Conservation (phyloP, 139 green algal species). For the Microglena sp. region DNA sequence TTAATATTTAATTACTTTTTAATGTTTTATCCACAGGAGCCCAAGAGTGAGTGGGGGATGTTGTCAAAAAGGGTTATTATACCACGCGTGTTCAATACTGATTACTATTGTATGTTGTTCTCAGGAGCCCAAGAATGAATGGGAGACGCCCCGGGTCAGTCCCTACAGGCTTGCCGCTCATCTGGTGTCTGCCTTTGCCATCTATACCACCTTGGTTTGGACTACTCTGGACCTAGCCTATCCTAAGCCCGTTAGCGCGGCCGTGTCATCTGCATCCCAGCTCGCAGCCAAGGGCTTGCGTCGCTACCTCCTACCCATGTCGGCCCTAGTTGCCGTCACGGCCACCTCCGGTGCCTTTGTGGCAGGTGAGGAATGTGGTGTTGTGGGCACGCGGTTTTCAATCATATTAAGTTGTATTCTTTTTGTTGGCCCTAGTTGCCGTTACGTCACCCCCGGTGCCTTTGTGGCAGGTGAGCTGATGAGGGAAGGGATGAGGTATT, state of each 20-base stretch:
- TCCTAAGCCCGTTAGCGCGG: slow-evolving; percentile 9
- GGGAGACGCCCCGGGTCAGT: slow-evolving; percentile 74
- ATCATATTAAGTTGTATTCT: background rate
- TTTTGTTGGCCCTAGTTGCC: background rate
- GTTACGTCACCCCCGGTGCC: no score
- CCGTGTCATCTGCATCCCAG: slow-evolving; percentile 1
- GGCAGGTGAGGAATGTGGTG: slow-evolving; percentile 31
- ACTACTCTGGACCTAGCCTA: slow-evolving; percentile 71
- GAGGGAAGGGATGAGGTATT: background rate
- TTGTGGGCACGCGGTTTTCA: background rate
- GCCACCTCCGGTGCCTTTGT: slow-evolving; percentile 83
- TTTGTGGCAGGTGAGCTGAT: no score
- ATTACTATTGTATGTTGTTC: no score
- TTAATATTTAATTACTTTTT: no score
- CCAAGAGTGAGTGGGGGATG: slow-evolving; percentile 47
- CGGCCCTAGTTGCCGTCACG: slow-evolving; percentile 79
- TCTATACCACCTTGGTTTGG: slow-evolving; percentile 88
- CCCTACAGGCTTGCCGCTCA: slow-evolving; percentile 93
- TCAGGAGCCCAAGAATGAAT: slow-evolving; percentile 52
- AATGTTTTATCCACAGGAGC: no score
- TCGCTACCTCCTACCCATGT: slow-evolving; percentile 50
- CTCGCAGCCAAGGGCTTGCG: slow-evolving; percentile 30
- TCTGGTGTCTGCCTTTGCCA: slow-evolving; percentile 89
- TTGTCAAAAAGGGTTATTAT: no score
- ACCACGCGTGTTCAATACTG: no score